Evolutionary conservation across 2,329 filamentous ascomycete species (phyloP).

Genomic region (Harringtonia aguacate): DNA sequence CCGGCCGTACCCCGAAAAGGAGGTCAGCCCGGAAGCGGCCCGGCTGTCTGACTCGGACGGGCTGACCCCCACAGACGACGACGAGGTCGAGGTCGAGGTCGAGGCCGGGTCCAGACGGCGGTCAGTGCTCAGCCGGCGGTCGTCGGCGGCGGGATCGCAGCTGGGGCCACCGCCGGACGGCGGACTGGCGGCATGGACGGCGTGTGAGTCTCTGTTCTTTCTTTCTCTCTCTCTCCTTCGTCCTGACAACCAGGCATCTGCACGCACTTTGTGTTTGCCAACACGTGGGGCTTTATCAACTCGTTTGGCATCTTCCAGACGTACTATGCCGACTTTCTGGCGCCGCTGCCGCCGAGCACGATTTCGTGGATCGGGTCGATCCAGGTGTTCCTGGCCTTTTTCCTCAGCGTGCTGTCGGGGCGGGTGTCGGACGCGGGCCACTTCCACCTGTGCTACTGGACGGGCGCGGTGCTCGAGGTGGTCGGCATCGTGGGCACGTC

Average conservation of each 20-base stretch:
- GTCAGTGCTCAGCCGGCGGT: background rate
- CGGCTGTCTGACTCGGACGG: too few relatives aligned
- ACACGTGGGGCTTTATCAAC: conserved; percentile 12
- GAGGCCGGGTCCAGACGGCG: background rate
- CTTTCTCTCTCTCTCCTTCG: background rate
- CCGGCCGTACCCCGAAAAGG: too few relatives aligned
- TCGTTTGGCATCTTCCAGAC: conserved; percentile 14
- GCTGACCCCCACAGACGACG: too few relatives aligned
- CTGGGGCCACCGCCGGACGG: conserved; percentile 7
- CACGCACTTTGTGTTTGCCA: conserved; percentile 17
- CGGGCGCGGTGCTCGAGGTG: conserved; percentile 4
- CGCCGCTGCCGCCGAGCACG: conserved; percentile 7
- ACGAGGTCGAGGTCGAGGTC: too few relatives aligned
- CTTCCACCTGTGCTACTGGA: conserved; percentile 7
- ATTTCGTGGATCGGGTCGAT: conserved; percentile 14
- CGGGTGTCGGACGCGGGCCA: conserved; percentile 11
- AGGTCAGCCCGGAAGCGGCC: too few relatives aligned
- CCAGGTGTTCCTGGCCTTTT: conserved; percentile 10
- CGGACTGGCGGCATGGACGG: conserved; percentile 6
- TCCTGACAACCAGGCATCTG: conserved; percentile 3
- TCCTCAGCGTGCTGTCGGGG: conserved; percentile 8
- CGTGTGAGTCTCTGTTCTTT: background rate
- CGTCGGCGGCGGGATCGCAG: background rate
- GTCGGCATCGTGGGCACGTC: conserved; percentile 8
- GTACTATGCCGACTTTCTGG: conserved; percentile 11